Percentiles rank a stretch among this genome's conserved stretches.
Evolutionary conservation across 108 stramenopile species (phyloP).

Genomic region (Nitzschia inconspicua): DNA sequence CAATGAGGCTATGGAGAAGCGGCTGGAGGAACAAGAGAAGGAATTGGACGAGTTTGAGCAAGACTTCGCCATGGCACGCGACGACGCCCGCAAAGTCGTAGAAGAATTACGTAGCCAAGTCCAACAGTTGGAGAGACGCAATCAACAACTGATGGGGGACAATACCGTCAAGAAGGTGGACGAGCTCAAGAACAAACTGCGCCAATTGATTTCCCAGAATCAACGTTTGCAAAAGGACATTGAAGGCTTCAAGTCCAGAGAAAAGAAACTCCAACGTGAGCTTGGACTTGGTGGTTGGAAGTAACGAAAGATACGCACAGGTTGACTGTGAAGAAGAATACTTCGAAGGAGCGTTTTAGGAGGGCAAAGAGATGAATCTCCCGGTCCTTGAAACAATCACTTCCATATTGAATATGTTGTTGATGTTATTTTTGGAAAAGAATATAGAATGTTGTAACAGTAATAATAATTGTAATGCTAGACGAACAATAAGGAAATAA

Average conservation of each 20-base stretch:
- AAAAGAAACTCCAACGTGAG: slow-evolving; percentile 7
- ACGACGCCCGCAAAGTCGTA: slow-evolving; percentile 12
- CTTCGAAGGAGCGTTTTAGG: too few species aligned
- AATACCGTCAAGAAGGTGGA: background rate
- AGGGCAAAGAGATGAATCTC: too few species aligned
- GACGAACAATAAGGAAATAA: too few species aligned
- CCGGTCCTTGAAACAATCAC: too few species aligned
- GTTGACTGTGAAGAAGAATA: too few species aligned
- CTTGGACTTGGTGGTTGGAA: slow-evolving; percentile 9
- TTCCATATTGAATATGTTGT: too few species aligned
- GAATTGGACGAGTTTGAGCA: slow-evolving; percentile 6
- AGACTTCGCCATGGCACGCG: slow-evolving; percentile 8
- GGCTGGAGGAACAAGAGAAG: slow-evolving; percentile 4
- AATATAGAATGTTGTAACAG: too few species aligned
- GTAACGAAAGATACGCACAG: too few species aligned
- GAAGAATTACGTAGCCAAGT: slow-evolving; percentile 6
- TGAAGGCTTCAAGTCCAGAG: background rate
- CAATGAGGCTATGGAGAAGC: background rate
- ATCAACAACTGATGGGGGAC: background rate
- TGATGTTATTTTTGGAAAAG: too few species aligned
- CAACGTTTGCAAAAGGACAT: slow-evolving; percentile 7
- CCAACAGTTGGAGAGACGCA: slow-evolving; percentile 1
- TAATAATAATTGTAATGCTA: too few species aligned
- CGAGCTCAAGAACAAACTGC: slow-evolving; percentile 9
- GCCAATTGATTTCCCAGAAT: slow-evolving; percentile 4